Evolutionary conservation across 345 rosid genomes (phyloP).

Genomic region (Hirschfeldia incana): DNA sequence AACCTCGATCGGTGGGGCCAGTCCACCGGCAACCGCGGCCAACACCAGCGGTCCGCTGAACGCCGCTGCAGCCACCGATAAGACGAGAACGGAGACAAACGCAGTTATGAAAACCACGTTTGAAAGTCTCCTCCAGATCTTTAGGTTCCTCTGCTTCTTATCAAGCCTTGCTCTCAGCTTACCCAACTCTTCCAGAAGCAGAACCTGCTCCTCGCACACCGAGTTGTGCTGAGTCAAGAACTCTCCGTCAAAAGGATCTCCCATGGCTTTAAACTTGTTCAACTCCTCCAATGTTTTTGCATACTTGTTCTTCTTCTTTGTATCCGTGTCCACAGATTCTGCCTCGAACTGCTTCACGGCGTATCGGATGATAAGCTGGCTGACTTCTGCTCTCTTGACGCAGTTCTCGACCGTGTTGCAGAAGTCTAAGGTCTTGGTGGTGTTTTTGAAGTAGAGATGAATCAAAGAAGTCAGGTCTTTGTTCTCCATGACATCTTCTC

Average conservation of each 20-base stretch:
- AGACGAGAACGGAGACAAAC: conserved; percentile 59
- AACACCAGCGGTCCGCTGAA: conserved; percentile 58
- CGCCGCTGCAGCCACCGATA: conserved; percentile 78
- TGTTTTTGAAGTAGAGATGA: conserved; percentile 62
- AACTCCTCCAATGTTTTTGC: conserved; percentile 63
- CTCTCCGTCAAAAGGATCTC: conserved; percentile 66
- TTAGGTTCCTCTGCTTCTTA: conserved; percentile 56
- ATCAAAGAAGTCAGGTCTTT: conserved; percentile 56
- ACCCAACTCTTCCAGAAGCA: conserved; percentile 49
- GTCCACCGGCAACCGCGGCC: conserved; percentile 57
- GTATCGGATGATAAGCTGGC: conserved; percentile 55
- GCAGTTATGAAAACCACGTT: conserved; percentile 62
- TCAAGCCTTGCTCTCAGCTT: conserved; percentile 56
- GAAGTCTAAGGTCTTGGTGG: conserved; percentile 59
- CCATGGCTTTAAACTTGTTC: conserved; percentile 61
- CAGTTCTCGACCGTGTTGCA: conserved; percentile 60
- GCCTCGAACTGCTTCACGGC: conserved; percentile 58
- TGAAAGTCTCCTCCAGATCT: conserved; percentile 67
- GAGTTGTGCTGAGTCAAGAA: conserved; percentile 48
- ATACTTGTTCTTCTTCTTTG: conserved; percentile 41
- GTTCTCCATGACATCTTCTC: conserved; percentile 63
- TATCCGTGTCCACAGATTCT: conserved; percentile 33
- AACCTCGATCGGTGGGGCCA: conserved; percentile 51
- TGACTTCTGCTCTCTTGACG: conserved; percentile 52
- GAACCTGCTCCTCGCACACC: conserved; percentile 43